Base-by-base conservation (phyloP, 306 rosid genomes). In the Leucaena leucocephala region DNA sequence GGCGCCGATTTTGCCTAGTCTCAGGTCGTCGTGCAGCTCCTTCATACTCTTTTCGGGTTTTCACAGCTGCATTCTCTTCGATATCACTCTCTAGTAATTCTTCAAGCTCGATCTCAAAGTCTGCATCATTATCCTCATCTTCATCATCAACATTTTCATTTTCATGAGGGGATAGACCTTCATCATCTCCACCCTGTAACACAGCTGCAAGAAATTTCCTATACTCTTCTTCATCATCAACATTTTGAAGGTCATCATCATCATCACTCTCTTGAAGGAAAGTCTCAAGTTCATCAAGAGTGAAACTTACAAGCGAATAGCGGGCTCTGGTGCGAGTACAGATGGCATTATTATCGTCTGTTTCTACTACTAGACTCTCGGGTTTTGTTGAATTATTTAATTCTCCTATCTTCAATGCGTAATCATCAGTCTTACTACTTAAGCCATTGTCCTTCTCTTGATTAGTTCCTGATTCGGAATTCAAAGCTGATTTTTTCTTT, bases 251-350 rank as follows among this genome's bases (percentile, higher is more conserved):
- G 87, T 90, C 99, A 12, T 93, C 99, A 27, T 95, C 99, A 77
- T 95, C 98, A 70, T 95, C 99, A 7, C 92, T 90, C 86, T 90
- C 99, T 89, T 95, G 99, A 86, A 95, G 94, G 87, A 95, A 95
- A 68, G 87, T 90, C 86, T 95, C 97, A 2, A 93, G 97, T 82
- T 95, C 99, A 81, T 95, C 98, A 75, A 95, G 98, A 33, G 89
- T 86, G 82, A 87, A 95, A 86, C 95, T 87, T 69, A 90, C 93
- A 68, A 95, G 93, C 2, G 98, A 95, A 88, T 93, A 95, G 58
- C 94, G 97, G 65, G 98, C 99, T 81, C 98, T 88, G 9, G 99
- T 95, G 43, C 98, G 96, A 77, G 84, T 95, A 83, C 99, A 93
- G 16, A 95, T 93, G 68, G 97, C 97, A 85, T 88, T 96, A 72